A percentile compares a stretch with the other conserved stretches of the same genome.
Evolutionary conservation across 2,329 filamentous ascomycete species (phyloP).

Genomic region (Dichotomopilus funicola): DNA sequence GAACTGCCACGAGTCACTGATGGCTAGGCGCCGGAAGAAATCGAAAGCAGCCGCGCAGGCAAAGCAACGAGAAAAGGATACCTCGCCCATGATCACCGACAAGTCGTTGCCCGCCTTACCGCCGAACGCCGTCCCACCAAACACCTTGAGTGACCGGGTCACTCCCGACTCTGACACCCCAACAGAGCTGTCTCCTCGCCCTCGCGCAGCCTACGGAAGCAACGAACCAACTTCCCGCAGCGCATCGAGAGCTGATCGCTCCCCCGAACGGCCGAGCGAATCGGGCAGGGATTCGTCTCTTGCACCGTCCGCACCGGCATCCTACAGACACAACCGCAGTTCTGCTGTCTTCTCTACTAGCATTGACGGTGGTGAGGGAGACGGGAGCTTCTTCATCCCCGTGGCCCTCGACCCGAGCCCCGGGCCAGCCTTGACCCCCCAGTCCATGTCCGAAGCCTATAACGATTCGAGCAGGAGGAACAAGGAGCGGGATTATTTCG

Average conservation of each 20-base stretch:
- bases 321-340: slow-evolving; percentile 71
- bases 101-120: slow-evolving; percentile 91
- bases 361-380: slow-evolving; percentile 44
- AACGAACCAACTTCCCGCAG: slow-evolving; percentile 51
- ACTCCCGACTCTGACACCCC: slow-evolving; percentile 59
- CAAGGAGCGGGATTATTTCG: slow-evolving; percentile 57
- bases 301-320: slow-evolving; percentile 61
- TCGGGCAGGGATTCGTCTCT: slow-evolving; percentile 50
- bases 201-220: slow-evolving; percentile 44
- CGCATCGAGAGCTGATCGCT: slow-evolving; percentile 46
- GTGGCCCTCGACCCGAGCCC: slow-evolving; percentile 67
- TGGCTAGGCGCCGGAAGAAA: slow-evolving; percentile 86
- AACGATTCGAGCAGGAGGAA: slow-evolving; percentile 38
- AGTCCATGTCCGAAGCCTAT: slow-evolving; percentile 44
- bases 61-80: slow-evolving; percentile 57
- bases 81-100: slow-evolving; percentile 66
- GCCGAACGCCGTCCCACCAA: slow-evolving; percentile 60
- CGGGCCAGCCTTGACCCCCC: slow-evolving; percentile 47
- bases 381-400: slow-evolving; percentile 71
- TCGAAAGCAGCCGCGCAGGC: slow-evolving; percentile 60
- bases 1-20: slow-evolving; percentile 94
- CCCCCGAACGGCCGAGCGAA: slow-evolving; percentile 46
- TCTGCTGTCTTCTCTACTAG: slow-evolving; percentile 54
- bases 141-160: slow-evolving; percentile 54
- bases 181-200: slow-evolving; percentile 62